Conservation (phyloP, 495 filamentous ascomycete genomes). For the Neurospora africana region DNA sequence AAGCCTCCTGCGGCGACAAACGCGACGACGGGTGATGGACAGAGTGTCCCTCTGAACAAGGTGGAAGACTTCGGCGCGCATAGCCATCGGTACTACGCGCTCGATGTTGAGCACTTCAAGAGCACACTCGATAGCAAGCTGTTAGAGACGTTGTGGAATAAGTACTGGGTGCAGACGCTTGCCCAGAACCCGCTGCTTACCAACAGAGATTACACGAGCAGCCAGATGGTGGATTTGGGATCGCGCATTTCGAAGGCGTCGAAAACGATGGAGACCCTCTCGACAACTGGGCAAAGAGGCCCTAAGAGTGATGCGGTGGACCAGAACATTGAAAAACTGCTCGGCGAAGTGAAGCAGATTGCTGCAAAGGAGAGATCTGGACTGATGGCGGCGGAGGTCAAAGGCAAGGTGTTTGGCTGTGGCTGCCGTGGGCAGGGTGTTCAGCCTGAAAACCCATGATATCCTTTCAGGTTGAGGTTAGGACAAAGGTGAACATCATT, state of each 20-base stretch:
- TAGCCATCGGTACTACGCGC: constrained; percentile 74
- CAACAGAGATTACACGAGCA: constrained; percentile 85
- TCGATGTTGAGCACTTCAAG: constrained; percentile 91
- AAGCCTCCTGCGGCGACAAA: constrained; percentile 32
- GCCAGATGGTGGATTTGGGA: constrained; percentile 82
- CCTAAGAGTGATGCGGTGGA: constrained; percentile 27
- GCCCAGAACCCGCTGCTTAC: constrained; percentile 88
- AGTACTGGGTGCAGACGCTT: constrained; percentile 98
- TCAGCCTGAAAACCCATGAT: not conserved
- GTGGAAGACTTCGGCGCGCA: constrained; percentile 96
- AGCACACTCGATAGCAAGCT: constrained; percentile 76
- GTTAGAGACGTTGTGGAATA: constrained; percentile 90
- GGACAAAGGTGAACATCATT: not conserved
- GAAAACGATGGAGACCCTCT: not conserved
- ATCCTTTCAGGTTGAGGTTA: not conserved
- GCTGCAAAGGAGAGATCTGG: constrained; percentile 79
- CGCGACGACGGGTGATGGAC: constrained; percentile 35
- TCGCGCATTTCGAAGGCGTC: constrained; percentile 64
- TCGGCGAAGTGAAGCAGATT: constrained; percentile 69
- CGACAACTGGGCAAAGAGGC: not conserved
- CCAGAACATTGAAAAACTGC: constrained; percentile 58
- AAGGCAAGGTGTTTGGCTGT: constrained; percentile 65
- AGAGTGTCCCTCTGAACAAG: constrained; percentile 80
- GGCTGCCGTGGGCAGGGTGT: not conserved
- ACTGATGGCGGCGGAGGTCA: constrained; percentile 69